These are phyloP conservation scores for Colletotrichum sp. DNA, from an alignment of 2,329 filamentous ascomycete species.

Conservation along the genomic window DNA sequence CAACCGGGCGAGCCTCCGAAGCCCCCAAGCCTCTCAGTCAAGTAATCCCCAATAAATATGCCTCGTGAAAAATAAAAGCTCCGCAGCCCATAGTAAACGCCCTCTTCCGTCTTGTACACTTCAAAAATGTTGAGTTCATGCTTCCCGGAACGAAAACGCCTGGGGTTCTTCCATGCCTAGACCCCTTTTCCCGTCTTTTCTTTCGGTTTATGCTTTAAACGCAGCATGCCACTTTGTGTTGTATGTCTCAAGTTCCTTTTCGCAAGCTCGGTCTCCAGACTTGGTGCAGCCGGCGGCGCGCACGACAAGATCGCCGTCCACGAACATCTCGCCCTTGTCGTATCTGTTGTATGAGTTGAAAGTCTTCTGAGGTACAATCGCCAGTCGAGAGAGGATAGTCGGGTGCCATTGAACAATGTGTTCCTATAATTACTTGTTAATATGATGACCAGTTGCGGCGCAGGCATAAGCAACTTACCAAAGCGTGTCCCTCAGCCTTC, in stretches of 20 bases:
- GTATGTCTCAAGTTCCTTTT: conserved; percentile 68
- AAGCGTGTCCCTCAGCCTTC: conserved; percentile 88
- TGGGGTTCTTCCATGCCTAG: neutral
- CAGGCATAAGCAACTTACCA: conserved; percentile 62
- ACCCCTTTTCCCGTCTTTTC: conserved; percentile 23
- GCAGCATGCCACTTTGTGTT: conserved; percentile 51
- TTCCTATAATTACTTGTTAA: conserved; percentile 58
- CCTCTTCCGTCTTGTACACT: conserved; percentile 16
- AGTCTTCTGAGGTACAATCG: conserved; percentile 83
- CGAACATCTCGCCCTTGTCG: conserved; percentile 65
- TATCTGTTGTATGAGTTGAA: conserved; percentile 78
- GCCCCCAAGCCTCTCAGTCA: neutral
- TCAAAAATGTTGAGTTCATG: conserved; percentile 9
- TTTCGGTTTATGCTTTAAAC: conserved; percentile 47
- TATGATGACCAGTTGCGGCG: neutral
- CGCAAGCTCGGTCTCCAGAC: conserved; percentile 65
- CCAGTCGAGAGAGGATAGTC: conserved; percentile 88
- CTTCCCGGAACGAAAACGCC: conserved; percentile 14
- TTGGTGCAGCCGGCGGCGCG: conserved; percentile 77
- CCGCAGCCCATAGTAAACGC: conserved; percentile 16
- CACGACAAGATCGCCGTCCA: conserved; percentile 84
- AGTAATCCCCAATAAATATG: neutral
- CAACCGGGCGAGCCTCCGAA: neutral
- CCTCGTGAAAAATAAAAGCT: neutral
- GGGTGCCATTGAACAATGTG: conserved; percentile 96